Evolutionary conservation across 805 yeast genomes (phyloP), one percentile per base, ranked within the genome.

Genomic region (Barnettozyma botsteinii): DNA sequence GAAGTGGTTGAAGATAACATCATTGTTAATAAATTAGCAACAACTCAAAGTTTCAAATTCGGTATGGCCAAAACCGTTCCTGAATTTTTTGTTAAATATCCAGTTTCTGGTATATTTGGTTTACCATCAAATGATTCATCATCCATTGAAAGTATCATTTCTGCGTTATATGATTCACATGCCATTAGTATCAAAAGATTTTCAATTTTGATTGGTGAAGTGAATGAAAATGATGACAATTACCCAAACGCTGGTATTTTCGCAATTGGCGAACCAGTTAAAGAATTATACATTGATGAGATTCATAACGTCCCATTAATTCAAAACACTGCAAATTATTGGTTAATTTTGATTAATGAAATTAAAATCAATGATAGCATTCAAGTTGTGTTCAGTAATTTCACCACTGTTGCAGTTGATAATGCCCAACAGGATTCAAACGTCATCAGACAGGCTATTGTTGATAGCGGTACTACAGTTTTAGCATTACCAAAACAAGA

Each of bases 381-480:
- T 41, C 41, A 43, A 32, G 60, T 67, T 12, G 40, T 50, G 4
- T 72, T 73, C 41, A 33, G 29, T 11, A 52, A 64, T 22, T 29
- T 18, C 15, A 47, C 54, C 7, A 34, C 50, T 8, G 33, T 36
- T 2, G 28, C 13, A 12, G 20, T 37, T 11, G 20, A 48, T 22
- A 31, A 27, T 3, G 25, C 14, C 9, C 45, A 20, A 20, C 19
- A 12, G 6, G 42, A 48, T 33, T 33, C 57, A 7, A 44, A 50
- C 4, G 22, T 37, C 4, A 25, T 59, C n/a, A 61, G 73, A 52
- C 45, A 55, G 4, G 79, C 77, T 7, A 65, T 79, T 22, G 62
- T 80, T 17, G 87, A 80, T 55, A 74, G 82, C 7, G 87, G 86
- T 18, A 79, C 86, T 3, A 79, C 85, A 0, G 72, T 81, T 4